Evolutionary conservation across 2,329 filamentous ascomycete species (phyloP), one percentile per base, ranked within the genome.

Genomic region (Aspergillus sergii): DNA sequence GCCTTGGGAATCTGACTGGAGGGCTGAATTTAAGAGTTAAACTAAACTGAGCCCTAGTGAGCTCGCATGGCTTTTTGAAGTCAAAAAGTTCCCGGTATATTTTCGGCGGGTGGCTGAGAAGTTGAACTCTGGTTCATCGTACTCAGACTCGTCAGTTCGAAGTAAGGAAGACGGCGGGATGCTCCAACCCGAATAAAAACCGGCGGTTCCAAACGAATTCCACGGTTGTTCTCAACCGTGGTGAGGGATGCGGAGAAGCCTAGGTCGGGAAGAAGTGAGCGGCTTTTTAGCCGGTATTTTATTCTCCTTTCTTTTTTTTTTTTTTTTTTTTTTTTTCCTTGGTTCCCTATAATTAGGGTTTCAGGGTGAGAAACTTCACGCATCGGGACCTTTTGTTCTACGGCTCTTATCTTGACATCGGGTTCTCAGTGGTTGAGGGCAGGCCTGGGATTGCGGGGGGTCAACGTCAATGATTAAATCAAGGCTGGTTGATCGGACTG

Each of bases 71-170:
- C 51, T 39, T 39, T 39, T 23, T 55, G 26, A 39, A 39, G 7
- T 21, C 2, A n/a, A 16, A 36, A 26, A 4, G 3, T 39, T 26
- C 23, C 51, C 51, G 51, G 51, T 39, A 21, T 55, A 55, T 55
- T 55, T 55, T 55, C 51, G 51, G 51, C 34, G 51, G 51, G 51
- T 55, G 51, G 51, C 51, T 55, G 34, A 26, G 8, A 30, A 14
- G 21, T 19, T 14, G 21, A 14, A 21, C n/a, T 34, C 50, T 54
- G n/a, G 51, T 54, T 19, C 28, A 26, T 12, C 14, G 14, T 36
- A 16, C 14, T 36, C 14, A 14, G 34, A 36, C 16, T 21, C n/a
- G 14, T 12, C 26, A 36, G 16, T 19, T 19, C 12, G 48, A 51
- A 16, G 51, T 8, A 41, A 39, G 51, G 51, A 39, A 36, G 30